Conservation (phyloP, 2,329 filamentous ascomycete genomes). For the Aspergillus pseudoviridinutans region DNA sequence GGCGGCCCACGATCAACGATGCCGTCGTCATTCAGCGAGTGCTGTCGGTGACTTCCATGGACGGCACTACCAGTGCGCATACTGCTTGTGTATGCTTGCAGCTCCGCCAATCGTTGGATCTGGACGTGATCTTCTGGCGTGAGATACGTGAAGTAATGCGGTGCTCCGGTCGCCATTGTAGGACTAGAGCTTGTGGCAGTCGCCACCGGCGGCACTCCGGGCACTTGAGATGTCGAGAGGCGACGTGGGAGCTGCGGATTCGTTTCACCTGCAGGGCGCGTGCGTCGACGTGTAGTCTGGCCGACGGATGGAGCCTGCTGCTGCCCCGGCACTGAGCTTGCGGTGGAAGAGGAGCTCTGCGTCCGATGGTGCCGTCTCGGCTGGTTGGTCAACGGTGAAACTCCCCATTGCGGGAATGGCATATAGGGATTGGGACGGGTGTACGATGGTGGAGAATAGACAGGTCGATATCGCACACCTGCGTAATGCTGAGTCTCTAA, state of each 20-base stretch:
- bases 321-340: not conserved
- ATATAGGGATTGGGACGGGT: conserved; percentile 4
- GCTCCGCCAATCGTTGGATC: not conserved
- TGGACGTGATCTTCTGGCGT: not conserved
- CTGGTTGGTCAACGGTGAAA: conserved; percentile 4
- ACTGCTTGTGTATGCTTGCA: not conserved
- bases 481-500: not conserved
- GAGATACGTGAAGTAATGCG: not conserved
- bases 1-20: not conserved
- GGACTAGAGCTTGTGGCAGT: not conserved
- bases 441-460: not conserved
- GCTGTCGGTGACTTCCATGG: not conserved
- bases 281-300: conserved; percentile 6
- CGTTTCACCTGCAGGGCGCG: conserved; percentile 4
- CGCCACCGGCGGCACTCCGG: not conserved
- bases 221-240: not conserved
- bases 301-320: conserved; percentile 1
- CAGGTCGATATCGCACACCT: not conserved
- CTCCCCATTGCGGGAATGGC: conserved; percentile 5
- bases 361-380: conserved; percentile 10
- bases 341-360: conserved; percentile 4
- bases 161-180: not conserved
- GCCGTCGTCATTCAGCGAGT: conserved; percentile 1
- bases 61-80: not conserved
- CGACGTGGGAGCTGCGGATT: conserved; percentile 1